Conservation (phyloP, 768 basidiomycete genomes). For the Panellus pusillus region DNA sequence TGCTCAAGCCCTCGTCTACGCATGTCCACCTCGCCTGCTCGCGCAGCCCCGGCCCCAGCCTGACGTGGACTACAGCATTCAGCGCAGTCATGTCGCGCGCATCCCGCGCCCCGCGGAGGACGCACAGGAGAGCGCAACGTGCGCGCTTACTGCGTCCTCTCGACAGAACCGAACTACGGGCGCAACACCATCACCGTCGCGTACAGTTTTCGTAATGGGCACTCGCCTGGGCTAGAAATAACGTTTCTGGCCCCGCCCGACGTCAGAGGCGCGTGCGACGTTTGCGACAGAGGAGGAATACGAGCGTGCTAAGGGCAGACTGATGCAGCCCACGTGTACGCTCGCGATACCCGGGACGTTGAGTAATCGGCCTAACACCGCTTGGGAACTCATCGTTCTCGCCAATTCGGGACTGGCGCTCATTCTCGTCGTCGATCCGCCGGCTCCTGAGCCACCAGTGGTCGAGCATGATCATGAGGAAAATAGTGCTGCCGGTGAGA, state of each 20-base stretch:
- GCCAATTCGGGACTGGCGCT: slow-evolving; percentile 15
- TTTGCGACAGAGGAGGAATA: not conserved
- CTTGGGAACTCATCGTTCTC: slow-evolving; percentile 14
- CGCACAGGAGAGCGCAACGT: not conserved
- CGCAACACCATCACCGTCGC: slow-evolving; percentile 16
- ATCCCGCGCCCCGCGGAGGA: slow-evolving; percentile 4
- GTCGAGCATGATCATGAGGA: no score
- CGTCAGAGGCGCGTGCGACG: not conserved
- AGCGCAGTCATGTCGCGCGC: slow-evolving; percentile 20
- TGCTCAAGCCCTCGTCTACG: slow-evolving; percentile 12
- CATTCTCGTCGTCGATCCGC: slow-evolving; percentile 11
- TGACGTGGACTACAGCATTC: slow-evolving; percentile 9
- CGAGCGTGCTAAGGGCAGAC: not conserved
- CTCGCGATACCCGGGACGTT: slow-evolving; percentile 8
- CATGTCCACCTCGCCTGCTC: slow-evolving; percentile 13
- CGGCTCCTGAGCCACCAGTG: not conserved
- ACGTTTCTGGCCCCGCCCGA: slow-evolving; percentile 21
- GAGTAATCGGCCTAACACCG: not conserved
- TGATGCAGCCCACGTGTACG: slow-evolving; percentile 7
- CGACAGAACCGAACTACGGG: slow-evolving; percentile 11
- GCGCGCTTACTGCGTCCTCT: slow-evolving; percentile 12
- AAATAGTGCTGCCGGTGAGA: no score
- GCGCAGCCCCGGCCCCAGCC: not conserved
- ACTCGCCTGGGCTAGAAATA: slow-evolving; percentile 1
- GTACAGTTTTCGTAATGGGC: not conserved